Conservation (phyloP, 495 filamentous ascomycete species). For the Tuber melanosporum region DNA sequence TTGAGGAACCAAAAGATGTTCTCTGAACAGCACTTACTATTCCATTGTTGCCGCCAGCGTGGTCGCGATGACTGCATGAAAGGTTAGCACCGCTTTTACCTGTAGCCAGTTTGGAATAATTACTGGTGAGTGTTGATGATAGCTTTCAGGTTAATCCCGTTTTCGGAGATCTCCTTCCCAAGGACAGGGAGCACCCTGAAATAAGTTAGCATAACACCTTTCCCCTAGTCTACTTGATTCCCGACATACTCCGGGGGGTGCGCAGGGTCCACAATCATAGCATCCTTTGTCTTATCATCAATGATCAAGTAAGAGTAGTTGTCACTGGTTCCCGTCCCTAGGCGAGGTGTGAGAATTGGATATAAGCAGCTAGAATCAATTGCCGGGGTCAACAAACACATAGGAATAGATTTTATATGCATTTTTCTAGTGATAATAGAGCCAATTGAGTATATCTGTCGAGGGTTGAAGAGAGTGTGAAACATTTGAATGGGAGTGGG, state of each 20-base stretch:
- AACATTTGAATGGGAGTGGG: conserved; percentile 13
- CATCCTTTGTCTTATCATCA: conserved; percentile 81
- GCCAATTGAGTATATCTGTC: neutral
- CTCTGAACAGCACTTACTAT: conserved; percentile 15
- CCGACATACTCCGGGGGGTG: conserved; percentile 75
- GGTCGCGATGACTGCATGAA: conserved; percentile 72
- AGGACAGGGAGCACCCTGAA: conserved; percentile 73
- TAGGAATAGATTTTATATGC: conserved; percentile 96
- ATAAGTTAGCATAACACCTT: neutral
- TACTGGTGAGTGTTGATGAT: conserved; percentile 98
- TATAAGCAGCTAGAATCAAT: neutral
- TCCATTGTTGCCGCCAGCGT: conserved; percentile 76
- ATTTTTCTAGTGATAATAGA: conserved; percentile 51
- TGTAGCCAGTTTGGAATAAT: conserved; percentile 35
- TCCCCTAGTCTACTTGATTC: neutral
- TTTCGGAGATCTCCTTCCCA: conserved; percentile 60
- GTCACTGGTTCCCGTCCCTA: conserved; percentile 82
- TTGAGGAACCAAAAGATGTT: conserved; percentile 22
- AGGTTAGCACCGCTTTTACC: neutral
- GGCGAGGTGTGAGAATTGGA: conserved; percentile 13
- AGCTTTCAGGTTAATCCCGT: conserved; percentile 72
- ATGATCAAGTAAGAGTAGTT: conserved; percentile 96
- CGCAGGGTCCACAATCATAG: conserved; percentile 94
- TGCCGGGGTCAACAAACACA: conserved; percentile 64
- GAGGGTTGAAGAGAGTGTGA: conserved; percentile 9